Evolutionary conservation across 768 basidiomycete genomes (phyloP), one percentile per base, ranked within the genome.

Genomic region (Hortiboletus campestris): DNA sequence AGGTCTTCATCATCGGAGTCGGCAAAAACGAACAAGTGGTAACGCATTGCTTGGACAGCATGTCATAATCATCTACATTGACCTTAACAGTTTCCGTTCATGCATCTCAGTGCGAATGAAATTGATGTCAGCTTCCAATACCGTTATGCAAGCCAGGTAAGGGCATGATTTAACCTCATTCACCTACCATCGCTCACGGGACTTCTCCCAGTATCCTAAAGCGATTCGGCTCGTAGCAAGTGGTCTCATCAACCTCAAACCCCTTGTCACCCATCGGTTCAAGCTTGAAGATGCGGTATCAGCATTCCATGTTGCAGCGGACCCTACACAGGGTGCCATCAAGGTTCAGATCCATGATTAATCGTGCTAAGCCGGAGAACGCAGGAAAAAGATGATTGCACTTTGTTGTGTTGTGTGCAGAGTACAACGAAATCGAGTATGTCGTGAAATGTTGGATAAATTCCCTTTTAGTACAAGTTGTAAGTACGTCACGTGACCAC

Each of bases 151-250:
- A 86, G 84, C 63, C 84, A 85, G 68, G 81, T 78, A 58, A 38
- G 53, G 20, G 12, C 19, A 4, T 8, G 38, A 32, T 38, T 51
- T 19, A 16, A 40, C 35, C 3, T n/a, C 2, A 19, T 41, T 19
- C 17, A 35, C 35, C 25, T 38, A 32, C 16, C n/a, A n/a, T 22
- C 40, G 3, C 32, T 60, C 2, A 59, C 36, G 19, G 10, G 16
- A 34, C 40, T 6, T 34, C 6, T 39, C 25, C 38, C 72, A 86
- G 77, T 95, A 93, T 72, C 91, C 91, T 11, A 90, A 88, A 64
- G 93, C 93, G 3, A 83, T 95, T 55, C 81, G 86, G 5, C 83
- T 94, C 10, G 80, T 95, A n/a, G 84, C 87, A 39, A 84, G 85
- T 20, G 81, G 84, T 29, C 72, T 94, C 20, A 81, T 86, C 49